phyloP scores from a whole-genome alignment of 805 yeast species.

The Ogataea ramenticola region DNA sequence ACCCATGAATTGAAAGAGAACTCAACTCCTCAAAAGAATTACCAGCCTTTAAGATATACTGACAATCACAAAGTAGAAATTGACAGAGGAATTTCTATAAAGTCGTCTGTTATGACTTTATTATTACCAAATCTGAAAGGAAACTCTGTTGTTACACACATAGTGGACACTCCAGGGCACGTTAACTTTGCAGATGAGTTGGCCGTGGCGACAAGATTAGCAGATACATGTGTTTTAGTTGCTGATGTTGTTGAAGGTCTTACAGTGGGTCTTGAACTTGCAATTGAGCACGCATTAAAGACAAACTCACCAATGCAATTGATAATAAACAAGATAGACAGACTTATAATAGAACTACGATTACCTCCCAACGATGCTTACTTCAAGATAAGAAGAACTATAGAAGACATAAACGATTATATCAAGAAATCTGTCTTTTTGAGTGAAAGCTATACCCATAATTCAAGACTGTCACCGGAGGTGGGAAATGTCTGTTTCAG shows the following conservation, averaged over 20 bases:
- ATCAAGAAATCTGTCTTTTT: conserved; percentile 20
- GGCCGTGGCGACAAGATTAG: conserved; percentile 44
- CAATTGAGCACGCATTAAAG: conserved; percentile 45
- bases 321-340: conserved; percentile 75
- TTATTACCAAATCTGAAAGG: conserved; percentile 45
- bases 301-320: conserved; percentile 47
- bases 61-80: conserved; percentile 68
- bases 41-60: conserved; percentile 52
- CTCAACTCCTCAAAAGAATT: conserved; percentile 25
- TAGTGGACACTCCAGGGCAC: conserved; percentile 92
- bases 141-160: conserved; percentile 51
- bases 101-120: conserved; percentile 53
- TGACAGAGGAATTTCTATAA: conserved; percentile 63
- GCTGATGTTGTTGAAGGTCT: conserved; percentile 87
- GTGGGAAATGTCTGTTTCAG: conserved; percentile 67
- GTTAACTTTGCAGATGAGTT: conserved; percentile 74
- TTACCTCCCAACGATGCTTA: conserved; percentile 71
- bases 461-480: conserved; percentile 46
- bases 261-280: conserved; percentile 43
- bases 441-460: conserved; percentile 19
- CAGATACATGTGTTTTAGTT: conserved; percentile 63
- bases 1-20: conserved; percentile 45
- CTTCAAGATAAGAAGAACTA: conserved; percentile 50
- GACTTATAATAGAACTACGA: conserved; percentile 73
- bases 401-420: conserved; percentile 58